A percentile compares a stretch with the other conserved stretches of the same genome.
phyloP scores from a whole-genome alignment of 2,329 filamentous ascomycete genomes.

The Exophiala calicioides region DNA sequence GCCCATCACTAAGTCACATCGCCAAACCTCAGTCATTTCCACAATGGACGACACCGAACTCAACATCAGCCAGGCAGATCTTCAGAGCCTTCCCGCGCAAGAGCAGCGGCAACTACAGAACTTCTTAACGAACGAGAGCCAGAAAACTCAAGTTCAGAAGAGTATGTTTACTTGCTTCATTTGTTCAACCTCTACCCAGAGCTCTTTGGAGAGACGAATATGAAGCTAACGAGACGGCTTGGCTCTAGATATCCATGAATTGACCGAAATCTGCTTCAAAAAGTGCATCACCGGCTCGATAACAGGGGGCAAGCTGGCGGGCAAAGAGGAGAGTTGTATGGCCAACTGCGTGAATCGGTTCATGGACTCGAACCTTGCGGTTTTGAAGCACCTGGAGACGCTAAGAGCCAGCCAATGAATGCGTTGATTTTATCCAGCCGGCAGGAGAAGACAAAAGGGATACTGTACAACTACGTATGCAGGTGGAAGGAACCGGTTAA shows the following conservation, averaged over 20 bases:
- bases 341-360: constrained; percentile 93
- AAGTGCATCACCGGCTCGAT: constrained; percentile 83
- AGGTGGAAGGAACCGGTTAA: constrained; percentile 1
- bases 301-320: constrained; percentile 70
- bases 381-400: constrained; percentile 80
- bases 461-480: constrained; percentile 18
- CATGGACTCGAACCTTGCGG: constrained; percentile 80
- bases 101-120: constrained; percentile 87
- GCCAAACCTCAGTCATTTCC: too few relatives aligned
- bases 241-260: constrained; percentile 60
- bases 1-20: too few relatives aligned
- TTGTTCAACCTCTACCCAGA: background rate
- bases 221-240: constrained; percentile 4
- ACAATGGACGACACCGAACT: constrained; percentile 29
- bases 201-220: background rate
- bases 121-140: constrained; percentile 79
- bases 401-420: constrained; percentile 49
- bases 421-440: background rate
- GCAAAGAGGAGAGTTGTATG: constrained; percentile 77
- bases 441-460: background rate
- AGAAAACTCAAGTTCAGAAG: constrained; percentile 67
- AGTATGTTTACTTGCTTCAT: constrained; percentile 39
- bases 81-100: constrained; percentile 63
- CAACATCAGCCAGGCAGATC: constrained; percentile 26
- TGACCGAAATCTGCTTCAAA: constrained; percentile 84